Evolutionary conservation across 164 flowering plant species (phyloP), one percentile per base, ranked within the genome.

Genomic region (Piper betle): DNA sequence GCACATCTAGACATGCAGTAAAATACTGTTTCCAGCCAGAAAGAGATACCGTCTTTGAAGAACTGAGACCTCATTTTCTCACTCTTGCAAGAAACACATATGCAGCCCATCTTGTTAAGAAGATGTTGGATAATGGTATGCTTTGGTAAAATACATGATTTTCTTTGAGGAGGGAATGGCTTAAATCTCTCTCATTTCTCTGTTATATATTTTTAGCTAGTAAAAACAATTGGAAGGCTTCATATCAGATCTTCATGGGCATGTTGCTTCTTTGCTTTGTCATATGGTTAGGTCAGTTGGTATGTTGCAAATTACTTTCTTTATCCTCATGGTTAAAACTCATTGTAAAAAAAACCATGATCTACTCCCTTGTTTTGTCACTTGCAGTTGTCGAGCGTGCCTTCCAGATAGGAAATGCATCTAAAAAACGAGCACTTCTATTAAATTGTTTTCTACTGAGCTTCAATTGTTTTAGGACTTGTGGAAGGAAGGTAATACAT

Each of bases 211-310:
- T 69, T n/a, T 59, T 84, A 93, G 97, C 96, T 50, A 80, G 93
- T 46, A 93, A 88, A 79, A 77, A 55, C 96, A 86, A 77, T 74
- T 90, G 73, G 91, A 84, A 48, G 81, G 68, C 11, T 81, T 85
- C 75, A 81, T 88, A 33, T 84, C 96, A 53, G 74, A 80, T 3
- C 84, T 90, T 48, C 92, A 76, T 69, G 97, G 99, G 62, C 96
- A 90, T 78, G 97, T 90, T 71, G 97, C 87, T 66, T 60, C 85
- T 66, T 93, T 88, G 78, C 91, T 93, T 68, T 80, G 92, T 39
- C 92, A 90, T 66, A 82, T 75, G 82, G 92, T 86, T 75, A 96
- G 97, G 63, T 90, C 96, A 65, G 85, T 80, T 66, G 99, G 99
- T 93, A 84, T 72, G 88, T 40, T 15, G 12, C 12, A 15, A 43